Base-by-base conservation (phyloP, 495 filamentous ascomycete species). In the Daldinia vernicosa region DNA sequence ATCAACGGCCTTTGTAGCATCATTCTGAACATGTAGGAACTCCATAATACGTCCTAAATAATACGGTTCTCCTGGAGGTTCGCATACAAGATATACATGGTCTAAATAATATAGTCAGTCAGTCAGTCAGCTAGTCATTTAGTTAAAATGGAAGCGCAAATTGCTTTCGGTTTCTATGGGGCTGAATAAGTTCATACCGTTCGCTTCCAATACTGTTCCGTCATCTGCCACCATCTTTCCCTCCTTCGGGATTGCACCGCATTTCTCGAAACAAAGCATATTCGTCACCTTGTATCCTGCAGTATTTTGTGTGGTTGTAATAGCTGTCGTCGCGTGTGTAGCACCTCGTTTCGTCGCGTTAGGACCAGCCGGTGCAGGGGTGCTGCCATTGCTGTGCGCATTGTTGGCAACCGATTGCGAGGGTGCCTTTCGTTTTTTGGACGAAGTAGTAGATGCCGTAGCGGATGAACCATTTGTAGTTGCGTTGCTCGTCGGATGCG, bases 1-100 rank as follows among this genome's bases (percentile, higher is more conserved):
- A 77, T 98, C 95, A 63, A 99, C 89, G 15, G 92, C 89, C 58
- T 89, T 86, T 26, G 83, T 82, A 26, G 83, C 80, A 77, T 94
- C 86, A 63, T 94, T 92, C 66, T 92, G 89, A 65, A 86, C 84
- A 66, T 96, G 93, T 60, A 97, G 82, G 75, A 98, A 98, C 79
- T 98, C 96, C 94, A 99, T 98, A 76, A 99, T 94, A 63, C 95
- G 91, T 52, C 91, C 94, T 65, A 99, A 82, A 78, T 99, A 99
- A 80, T 99, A 99, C 26, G 95, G 96, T 78, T 99, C 95, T 39
- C 95, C 95, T 2, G 95, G 95, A 15, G 95, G 95, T 80, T 99
- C 95, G 81, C 94, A 99, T 63, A 99, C 90, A 69, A 98, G 88
- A 83, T 98, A 99, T 52, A 97, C 90, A 76, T 97, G 93, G 83